Conservation (phyloP, 441 rosid genomes). For the Aquilaria agallochum region DNA sequence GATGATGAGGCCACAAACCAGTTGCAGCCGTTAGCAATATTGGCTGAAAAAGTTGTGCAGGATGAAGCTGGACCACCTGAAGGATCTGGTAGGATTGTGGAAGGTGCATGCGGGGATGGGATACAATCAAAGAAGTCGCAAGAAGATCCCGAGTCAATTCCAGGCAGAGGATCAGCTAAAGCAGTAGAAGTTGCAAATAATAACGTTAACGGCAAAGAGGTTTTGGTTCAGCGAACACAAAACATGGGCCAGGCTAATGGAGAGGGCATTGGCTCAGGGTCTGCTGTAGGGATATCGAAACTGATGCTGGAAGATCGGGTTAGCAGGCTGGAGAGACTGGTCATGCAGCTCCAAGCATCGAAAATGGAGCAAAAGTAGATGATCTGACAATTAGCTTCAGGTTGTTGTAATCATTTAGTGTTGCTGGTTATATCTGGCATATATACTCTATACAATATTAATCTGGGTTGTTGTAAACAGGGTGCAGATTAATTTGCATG, state of each 20-base stretch:
- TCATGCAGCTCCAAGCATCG: constrained; percentile 1
- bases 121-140: background rate
- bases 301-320: constrained; percentile 5
- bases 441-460: no score
- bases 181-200: no score
- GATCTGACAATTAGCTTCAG: background rate
- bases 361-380: background rate
- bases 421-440: no score
- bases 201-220: no score
- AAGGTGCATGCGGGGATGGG: background rate
- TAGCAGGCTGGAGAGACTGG: constrained; percentile 7
- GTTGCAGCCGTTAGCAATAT: constrained; percentile 14
- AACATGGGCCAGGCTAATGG: background rate
- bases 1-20: constrained; percentile 10
- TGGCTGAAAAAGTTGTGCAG: constrained; percentile 9
- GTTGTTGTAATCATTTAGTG: no score
- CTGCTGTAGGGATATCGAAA: background rate
- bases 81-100: background rate
- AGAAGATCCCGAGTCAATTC: no score
- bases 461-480: no score
- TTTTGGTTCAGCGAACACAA: no score
- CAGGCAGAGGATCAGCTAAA: background rate
- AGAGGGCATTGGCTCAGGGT: background rate
- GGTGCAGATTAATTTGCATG: no score
- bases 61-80: background rate